Base-by-base conservation (phyloP, 73 alveolate species). In the Paramecium sexaurelia region DNA sequence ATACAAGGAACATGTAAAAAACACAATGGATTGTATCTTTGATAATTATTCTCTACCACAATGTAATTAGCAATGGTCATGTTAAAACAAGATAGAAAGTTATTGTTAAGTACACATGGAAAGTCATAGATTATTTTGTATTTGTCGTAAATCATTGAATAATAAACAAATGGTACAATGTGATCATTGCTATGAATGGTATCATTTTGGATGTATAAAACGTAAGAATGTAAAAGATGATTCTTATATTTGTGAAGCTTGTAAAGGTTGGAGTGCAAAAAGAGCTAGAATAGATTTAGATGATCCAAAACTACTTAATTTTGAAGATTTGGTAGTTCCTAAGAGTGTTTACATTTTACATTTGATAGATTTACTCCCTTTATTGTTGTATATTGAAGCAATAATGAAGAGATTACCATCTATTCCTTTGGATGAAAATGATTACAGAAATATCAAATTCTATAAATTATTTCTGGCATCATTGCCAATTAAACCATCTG, bases 111-210 rank as follows among this genome's bases (percentile, higher is more conserved):
- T 40, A 5, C 90, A 78, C 19, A 78, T 78, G 90, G 90, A 78
- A 43, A 43, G 43, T 40, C 90, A 45, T 78, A n/a, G 90, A n/a
- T 9, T 78, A 11, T 78, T 78, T 78, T 78, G 90, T 24, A 39
- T 78, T 8, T 78, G 90, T 45, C 45, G 90, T 20, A 39, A 45
- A 33, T 40, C 75, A 0, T 17, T 78, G 29, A 78, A 78, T 40
- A 78, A 78, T 78, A 78, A 78, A 13, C 17, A 78, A 78, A 78
- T 78, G 90, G 90, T 78, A 19, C 22, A 78, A 78, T 78, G 90
- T 33, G 90, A 78, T 41, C 26, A 26, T 24, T 78, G 90, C 41
- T 78, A 78, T 78, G 90, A 78, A 45, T 78, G 90, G 90, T 78
- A 78, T 78, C 90, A 78, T 78, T 78, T 41, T 40, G 73, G 39